A percentile compares a stretch with the other conserved stretches of the same genome.
These are phyloP conservation scores for Lonicera japonica DNA, from an alignment of 129 eudicot species.

Conservation along the genomic window DNA sequence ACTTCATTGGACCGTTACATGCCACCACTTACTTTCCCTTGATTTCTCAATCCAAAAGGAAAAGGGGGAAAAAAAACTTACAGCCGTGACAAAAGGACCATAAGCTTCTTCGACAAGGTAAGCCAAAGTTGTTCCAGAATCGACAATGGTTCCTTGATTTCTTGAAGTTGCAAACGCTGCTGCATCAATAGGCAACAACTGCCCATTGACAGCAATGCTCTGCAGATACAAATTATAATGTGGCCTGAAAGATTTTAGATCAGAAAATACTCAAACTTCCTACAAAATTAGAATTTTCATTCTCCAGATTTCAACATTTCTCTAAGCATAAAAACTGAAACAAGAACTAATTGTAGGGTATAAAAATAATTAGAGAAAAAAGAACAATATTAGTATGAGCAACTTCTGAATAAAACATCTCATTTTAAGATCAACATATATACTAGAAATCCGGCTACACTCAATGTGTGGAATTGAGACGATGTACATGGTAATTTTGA, in stretches of 20 bases:
- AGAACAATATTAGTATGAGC: too few relatives aligned
- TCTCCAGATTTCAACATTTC: background rate
- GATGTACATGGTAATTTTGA: too few relatives aligned
- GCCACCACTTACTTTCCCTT: too few relatives aligned
- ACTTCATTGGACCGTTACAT: too few relatives aligned
- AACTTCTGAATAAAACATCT: too few relatives aligned
- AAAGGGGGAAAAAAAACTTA: conserved; percentile 32
- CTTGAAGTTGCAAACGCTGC: conserved; percentile 69
- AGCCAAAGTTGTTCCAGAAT: conserved; percentile 96
- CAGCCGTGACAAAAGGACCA: conserved; percentile 78
- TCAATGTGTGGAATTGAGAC: too few relatives aligned
- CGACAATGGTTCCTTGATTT: conserved; percentile 83
- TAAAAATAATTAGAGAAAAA: too few relatives aligned
- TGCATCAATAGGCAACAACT: conserved; percentile 67
- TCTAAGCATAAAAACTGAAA: background rate
- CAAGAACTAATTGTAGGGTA: background rate
- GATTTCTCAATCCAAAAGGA: background rate
- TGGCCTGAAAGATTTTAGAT: conserved; percentile 59
- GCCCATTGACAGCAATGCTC: conserved; percentile 92
- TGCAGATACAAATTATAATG: conserved; percentile 84
- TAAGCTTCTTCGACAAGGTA: conserved; percentile 89
- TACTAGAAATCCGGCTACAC: too few relatives aligned
- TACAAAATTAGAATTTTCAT: background rate
- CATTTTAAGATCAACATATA: too few relatives aligned
- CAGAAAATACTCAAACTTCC: conserved; percentile 8